phyloP scores from a whole-genome alignment of 2,329 filamentous ascomycete species.

The Orbilia quercus region DNA sequence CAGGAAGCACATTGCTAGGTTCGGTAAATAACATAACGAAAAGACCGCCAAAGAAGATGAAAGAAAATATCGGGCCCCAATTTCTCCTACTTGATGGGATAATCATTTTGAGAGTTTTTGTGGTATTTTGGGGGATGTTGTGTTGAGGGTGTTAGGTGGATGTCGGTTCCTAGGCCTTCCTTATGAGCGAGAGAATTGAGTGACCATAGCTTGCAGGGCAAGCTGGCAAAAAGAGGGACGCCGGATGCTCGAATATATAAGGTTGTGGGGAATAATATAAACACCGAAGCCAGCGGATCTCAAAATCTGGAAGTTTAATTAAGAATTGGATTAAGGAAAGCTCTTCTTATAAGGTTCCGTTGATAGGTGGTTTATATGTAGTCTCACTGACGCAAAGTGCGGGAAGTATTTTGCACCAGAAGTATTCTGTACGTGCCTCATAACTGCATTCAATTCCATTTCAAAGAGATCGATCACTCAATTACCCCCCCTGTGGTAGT shows the following conservation, averaged over 20 bases:
- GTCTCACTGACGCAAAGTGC: not conserved
- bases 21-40: constrained; percentile 24
- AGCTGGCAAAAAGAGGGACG: too few relatives aligned
- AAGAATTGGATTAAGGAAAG: not conserved
- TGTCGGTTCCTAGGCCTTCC: not conserved
- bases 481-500: not conserved
- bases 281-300: not conserved
- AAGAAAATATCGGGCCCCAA: constrained; percentile 17
- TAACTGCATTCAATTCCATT: constrained; percentile 2
- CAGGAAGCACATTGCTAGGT: constrained; percentile 16
- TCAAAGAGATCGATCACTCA: not conserved
- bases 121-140: constrained; percentile 12
- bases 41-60: constrained; percentile 33
- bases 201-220: not conserved
- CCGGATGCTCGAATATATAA: too few relatives aligned
- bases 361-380: not conserved
- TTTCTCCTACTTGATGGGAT: constrained; percentile 17
- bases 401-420: not conserved
- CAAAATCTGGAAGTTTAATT: not conserved
- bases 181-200: not conserved
- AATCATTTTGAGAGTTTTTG: constrained; percentile 23
- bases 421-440: not conserved
- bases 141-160: not conserved
- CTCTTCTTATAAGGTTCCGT: not conserved
- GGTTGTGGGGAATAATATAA: too few relatives aligned